Evolutionary conservation across 352 stramenopile genomes (phyloP).

Genomic region (Pythium brassicae): DNA sequence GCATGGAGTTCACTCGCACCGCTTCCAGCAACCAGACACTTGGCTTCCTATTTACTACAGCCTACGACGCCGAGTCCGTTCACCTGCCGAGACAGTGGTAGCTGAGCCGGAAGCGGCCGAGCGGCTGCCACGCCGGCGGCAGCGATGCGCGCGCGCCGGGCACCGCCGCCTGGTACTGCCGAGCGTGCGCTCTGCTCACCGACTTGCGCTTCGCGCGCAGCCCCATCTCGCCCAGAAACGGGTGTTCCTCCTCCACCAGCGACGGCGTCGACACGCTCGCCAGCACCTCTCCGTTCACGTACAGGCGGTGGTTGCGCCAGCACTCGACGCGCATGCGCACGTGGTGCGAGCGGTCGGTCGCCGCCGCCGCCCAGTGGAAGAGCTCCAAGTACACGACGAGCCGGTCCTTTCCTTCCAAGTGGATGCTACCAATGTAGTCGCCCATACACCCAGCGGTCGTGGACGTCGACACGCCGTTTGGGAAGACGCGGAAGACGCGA

Average conservation of each 20-base stretch:
- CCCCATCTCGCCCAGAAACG: slow-evolving; percentile 45
- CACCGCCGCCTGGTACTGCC: slow-evolving; percentile 10
- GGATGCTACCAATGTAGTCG: slow-evolving; percentile 61
- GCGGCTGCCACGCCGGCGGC: slow-evolving; percentile 20
- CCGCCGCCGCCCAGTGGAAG: slow-evolving; percentile 35
- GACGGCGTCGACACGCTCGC: slow-evolving; percentile 23
- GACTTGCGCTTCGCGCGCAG: slow-evolving; percentile 43
- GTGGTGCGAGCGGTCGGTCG: slow-evolving; percentile 29
- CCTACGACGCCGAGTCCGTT: not conserved
- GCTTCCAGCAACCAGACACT: not conserved
- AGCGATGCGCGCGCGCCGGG: not conserved
- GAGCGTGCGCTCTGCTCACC: slow-evolving; percentile 19
- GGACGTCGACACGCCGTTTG: slow-evolving; percentile 42
- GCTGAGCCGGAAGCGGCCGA: slow-evolving; percentile 29
- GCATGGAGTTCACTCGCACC: too few relatives aligned
- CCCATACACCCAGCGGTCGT: slow-evolving; percentile 23
- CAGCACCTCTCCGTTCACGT: slow-evolving; percentile 43
- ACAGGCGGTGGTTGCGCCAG: slow-evolving; percentile 31
- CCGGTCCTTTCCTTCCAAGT: slow-evolving; percentile 32
- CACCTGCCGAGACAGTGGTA: slow-evolving; percentile 17
- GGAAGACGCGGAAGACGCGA: slow-evolving; percentile 51
- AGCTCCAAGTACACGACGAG: slow-evolving; percentile 48
- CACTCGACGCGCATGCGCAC: slow-evolving; percentile 40
- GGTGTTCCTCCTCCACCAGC: slow-evolving; percentile 30
- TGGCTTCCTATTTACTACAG: not conserved